Conservation (phyloP, 164 flowering plant genomes). For the Vitis cinerea region DNA sequence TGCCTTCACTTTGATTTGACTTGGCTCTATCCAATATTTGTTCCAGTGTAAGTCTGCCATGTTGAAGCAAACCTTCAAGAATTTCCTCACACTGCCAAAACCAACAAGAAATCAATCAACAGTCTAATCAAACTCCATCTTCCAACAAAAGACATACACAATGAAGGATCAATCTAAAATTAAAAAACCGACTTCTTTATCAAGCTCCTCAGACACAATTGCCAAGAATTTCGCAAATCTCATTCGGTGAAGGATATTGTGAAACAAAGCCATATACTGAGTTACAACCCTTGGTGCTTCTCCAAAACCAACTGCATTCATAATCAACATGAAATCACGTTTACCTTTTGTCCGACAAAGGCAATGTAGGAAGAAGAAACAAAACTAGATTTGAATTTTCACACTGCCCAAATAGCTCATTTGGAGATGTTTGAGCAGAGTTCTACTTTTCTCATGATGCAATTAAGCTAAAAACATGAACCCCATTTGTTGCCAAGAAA, state of each 20-base stretch:
- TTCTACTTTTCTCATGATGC: too few species aligned
- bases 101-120: neutral
- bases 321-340: neutral
- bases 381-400: too few species aligned
- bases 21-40: slow-evolving; percentile 54
- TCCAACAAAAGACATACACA: neutral
- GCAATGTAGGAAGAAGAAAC: too few species aligned
- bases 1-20: slow-evolving; percentile 31
- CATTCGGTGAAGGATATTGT: slow-evolving; percentile 70
- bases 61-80: slow-evolving; percentile 70
- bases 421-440: too few species aligned
- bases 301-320: slow-evolving; percentile 39
- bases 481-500: too few species aligned
- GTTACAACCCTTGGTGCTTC: slow-evolving; percentile 30
- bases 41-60: slow-evolving; percentile 82
- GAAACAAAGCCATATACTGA: slow-evolving; percentile 60
- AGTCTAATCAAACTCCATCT: slow-evolving; percentile 1
- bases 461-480: too few species aligned
- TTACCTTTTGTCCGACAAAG: too few species aligned
- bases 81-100: slow-evolving; percentile 52
- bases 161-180: slow-evolving; percentile 3
- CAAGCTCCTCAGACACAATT: slow-evolving; percentile 53
- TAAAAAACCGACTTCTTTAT: slow-evolving; percentile 45
- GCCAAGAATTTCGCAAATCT: slow-evolving; percentile 77
- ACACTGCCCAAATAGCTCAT: too few species aligned